Evolutionary conservation across 1,139 yeast genomes (phyloP).

Genomic region (Zygotorulaspora mrakii): DNA sequence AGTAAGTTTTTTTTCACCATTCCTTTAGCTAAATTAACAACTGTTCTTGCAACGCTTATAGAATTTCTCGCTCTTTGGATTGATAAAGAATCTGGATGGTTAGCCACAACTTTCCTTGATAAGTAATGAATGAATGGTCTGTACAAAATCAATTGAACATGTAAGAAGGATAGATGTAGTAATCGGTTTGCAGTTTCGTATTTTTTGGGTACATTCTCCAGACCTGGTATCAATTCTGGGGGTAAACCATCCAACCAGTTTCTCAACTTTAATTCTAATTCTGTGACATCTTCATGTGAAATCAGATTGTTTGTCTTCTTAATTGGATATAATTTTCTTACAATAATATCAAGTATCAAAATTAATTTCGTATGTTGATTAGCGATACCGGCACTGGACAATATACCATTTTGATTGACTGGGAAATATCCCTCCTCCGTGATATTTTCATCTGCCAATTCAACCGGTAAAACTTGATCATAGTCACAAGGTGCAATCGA

Average conservation of each 20-base stretch:
- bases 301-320: conserved; percentile 39
- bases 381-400: conserved; percentile 78
- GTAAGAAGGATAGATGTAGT: conserved; percentile 73
- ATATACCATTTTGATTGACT: conserved; percentile 42
- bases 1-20: conserved; percentile 71
- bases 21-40: conserved; percentile 77
- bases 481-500: conserved; percentile 70
- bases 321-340: conserved; percentile 55
- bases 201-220: conserved; percentile 50
- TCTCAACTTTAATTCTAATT: conserved; percentile 67
- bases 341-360: conserved; percentile 53
- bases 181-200: conserved; percentile 77
- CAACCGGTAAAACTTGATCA: conserved; percentile 84
- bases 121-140: conserved; percentile 90
- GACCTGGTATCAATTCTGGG: conserved; percentile 65
- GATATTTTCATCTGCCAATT: conserved; percentile 81
- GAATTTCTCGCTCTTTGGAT: conserved; percentile 79
- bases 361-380: conserved; percentile 79
- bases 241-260: conserved; percentile 77
- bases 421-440: conserved; percentile 49
- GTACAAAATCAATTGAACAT: conserved; percentile 79
- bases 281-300: conserved; percentile 57
- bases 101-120: conserved; percentile 38
- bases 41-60: conserved; percentile 79
- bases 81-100: conserved; percentile 47